phyloP scores from a whole-genome alignment of 352 stramenopile species.

The Pythium chondricola region DNA sequence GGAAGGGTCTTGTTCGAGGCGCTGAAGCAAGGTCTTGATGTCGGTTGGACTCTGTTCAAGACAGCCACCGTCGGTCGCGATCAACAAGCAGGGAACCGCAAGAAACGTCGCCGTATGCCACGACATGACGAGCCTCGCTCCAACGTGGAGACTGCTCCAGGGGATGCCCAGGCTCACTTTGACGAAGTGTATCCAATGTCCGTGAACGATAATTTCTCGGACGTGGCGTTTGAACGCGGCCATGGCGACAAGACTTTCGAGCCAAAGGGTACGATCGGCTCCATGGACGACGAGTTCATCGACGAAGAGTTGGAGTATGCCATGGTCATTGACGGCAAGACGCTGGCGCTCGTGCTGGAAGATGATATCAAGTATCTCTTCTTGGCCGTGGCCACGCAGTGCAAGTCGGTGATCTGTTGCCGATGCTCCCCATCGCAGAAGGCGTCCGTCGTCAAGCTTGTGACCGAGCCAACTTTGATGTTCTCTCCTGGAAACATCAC shows the following conservation, averaged over 20 bases:
- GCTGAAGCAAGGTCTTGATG: slow-evolving; percentile 58
- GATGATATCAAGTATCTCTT: slow-evolving; percentile 89
- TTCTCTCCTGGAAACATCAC: slow-evolving; percentile 87
- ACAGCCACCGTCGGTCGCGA: slow-evolving; percentile 64
- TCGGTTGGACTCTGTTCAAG: slow-evolving; percentile 64
- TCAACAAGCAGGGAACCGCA: slow-evolving; percentile 56
- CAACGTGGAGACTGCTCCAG: slow-evolving; percentile 23
- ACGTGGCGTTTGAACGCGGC: slow-evolving; percentile 46
- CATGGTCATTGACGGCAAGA: slow-evolving; percentile 89
- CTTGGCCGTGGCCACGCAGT: slow-evolving; percentile 80
- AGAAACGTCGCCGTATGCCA: slow-evolving; percentile 53
- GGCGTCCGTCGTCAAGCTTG: slow-evolving; percentile 78
- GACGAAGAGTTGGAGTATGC: slow-evolving; percentile 83
- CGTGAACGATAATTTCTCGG: slow-evolving; percentile 44
- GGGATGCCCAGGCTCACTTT: slow-evolving; percentile 37
- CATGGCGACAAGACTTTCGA: slow-evolving; percentile 67
- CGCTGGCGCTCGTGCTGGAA: slow-evolving; percentile 71
- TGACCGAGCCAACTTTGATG: slow-evolving; percentile 84
- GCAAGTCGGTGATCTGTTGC: slow-evolving; percentile 87
- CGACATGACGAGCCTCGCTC: slow-evolving; percentile 39
- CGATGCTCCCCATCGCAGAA: slow-evolving; percentile 83
- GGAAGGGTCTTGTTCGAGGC: slow-evolving; percentile 74
- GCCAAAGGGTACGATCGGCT: slow-evolving; percentile 33
- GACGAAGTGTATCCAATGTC: slow-evolving; percentile 59
- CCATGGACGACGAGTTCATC: slow-evolving; percentile 33